Percentiles rank a stretch among this genome's conserved stretches.
These are phyloP conservation scores for Escovopsis sp. DNA, from an alignment of 2,329 filamentous ascomycete genomes.

Conservation along the genomic window DNA sequence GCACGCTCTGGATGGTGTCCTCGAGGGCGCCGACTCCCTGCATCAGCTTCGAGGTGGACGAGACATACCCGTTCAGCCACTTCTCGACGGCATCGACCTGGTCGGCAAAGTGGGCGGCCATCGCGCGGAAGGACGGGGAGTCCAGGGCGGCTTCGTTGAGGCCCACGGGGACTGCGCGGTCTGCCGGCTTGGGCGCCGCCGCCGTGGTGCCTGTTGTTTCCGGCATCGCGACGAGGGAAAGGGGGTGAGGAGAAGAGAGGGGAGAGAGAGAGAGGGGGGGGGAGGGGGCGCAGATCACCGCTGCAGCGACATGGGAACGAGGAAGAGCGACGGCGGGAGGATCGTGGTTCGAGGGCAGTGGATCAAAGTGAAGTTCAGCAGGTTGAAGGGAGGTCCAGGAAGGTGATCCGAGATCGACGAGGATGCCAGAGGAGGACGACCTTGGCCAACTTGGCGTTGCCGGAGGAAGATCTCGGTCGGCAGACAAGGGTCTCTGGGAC, in stretches of 20 bases:
- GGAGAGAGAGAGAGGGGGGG: no score
- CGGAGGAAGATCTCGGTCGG: no score
- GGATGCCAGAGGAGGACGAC: no score
- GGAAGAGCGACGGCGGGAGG: neutral
- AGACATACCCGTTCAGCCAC: constrained; percentile 61
- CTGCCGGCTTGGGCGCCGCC: constrained; percentile 8
- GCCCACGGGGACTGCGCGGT: constrained; percentile 52
- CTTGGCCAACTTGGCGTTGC: no score
- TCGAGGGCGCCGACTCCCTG: constrained; percentile 61
- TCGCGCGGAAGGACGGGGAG: constrained; percentile 86
- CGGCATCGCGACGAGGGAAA: constrained; percentile 3
- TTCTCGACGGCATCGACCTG: constrained; percentile 82
- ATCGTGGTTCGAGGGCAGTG: neutral
- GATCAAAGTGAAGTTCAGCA: no score
- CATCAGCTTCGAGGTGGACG: constrained; percentile 37
- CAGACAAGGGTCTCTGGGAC: no score
- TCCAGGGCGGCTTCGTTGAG: constrained; percentile 93
- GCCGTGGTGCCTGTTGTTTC: constrained; percentile 6
- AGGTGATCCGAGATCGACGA: no score
- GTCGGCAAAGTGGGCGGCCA: constrained; percentile 72
- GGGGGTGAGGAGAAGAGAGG: no score
- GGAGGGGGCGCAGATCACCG: neutral
- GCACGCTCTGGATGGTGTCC: constrained; percentile 59
- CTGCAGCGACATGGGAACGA: neutral
- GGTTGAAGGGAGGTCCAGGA: no score